phyloP scores from a whole-genome alignment of 257 asterid species.

The Fraxinus anomala region DNA sequence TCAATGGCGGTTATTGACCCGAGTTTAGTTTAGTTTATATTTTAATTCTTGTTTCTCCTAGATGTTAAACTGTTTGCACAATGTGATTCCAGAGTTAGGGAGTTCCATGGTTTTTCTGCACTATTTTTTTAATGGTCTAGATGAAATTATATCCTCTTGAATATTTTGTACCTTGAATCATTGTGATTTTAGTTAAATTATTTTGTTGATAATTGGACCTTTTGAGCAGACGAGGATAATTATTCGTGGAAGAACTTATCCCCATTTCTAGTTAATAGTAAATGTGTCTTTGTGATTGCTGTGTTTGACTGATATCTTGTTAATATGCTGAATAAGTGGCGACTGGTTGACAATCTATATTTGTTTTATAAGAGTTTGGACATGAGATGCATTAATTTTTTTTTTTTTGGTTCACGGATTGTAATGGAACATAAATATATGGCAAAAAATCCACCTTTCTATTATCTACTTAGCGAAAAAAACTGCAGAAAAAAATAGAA shows the following conservation, averaged over 20 bases:
- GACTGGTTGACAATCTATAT: neutral
- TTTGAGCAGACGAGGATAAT: neutral
- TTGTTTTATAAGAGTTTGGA: neutral
- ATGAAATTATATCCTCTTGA: neutral
- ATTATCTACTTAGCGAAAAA: neutral
- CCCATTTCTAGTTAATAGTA: slow-evolving; percentile 5
- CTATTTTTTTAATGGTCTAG: neutral
- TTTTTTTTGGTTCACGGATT: neutral
- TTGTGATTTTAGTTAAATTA: neutral
- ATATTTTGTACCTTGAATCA: neutral
- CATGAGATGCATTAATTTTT: no score
- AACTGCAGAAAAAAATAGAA: neutral
- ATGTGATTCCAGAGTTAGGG: slow-evolving; percentile 15
- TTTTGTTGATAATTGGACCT: no score
- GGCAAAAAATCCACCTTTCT: neutral
- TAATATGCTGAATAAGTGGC: slow-evolving; percentile 20
- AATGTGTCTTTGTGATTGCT: slow-evolving; percentile 18
- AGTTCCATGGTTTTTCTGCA: neutral
- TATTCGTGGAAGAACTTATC: slow-evolving; percentile 6
- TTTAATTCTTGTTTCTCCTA: slow-evolving; percentile 1
- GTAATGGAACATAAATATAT: no score
- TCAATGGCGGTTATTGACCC: slow-evolving; percentile 12
- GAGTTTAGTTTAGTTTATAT: neutral
- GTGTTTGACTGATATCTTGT: slow-evolving; percentile 19
- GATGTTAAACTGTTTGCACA: neutral